Percentiles rank a stretch among this genome's conserved stretches.
These are phyloP conservation scores for Silybum marianum DNA, from an alignment of 129 eudicot genomes.

Conservation along the genomic window DNA sequence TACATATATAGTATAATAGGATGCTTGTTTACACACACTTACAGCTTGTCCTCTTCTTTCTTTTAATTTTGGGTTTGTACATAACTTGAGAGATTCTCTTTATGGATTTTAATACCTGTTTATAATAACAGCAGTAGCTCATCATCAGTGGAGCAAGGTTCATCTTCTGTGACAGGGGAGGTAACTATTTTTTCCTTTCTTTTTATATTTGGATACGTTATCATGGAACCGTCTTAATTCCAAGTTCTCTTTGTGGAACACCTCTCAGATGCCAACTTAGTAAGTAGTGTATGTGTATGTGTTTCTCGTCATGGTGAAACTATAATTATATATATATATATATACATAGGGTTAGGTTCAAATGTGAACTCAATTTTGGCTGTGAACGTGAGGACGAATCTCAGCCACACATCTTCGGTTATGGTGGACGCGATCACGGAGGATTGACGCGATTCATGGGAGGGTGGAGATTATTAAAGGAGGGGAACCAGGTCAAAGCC, in stretches of 20 bases:
- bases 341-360: no score
- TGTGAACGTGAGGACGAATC: no score
- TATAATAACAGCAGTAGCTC: constrained; percentile 42
- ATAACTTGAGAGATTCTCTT: neutral
- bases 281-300: neutral
- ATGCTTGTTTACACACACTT: neutral
- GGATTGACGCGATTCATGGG: no score
- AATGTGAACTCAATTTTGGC: no score
- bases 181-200: constrained; percentile 34
- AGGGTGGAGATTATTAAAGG: no score
- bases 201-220: neutral
- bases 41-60: neutral
- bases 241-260: neutral
- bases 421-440: no score
- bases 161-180: constrained; percentile 61
- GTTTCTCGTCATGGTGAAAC: neutral
- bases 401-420: no score
- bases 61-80: neutral
- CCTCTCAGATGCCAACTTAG: neutral
- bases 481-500: no score
- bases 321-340: no score
- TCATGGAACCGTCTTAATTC: neutral
- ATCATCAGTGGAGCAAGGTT: constrained; percentile 51
- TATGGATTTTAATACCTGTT: constrained; percentile 16
- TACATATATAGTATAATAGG: neutral